Percentiles rank a stretch among this genome's conserved stretches.
These are phyloP conservation scores for Malassezia caprae DNA, from an alignment of 1,284 basidiomycete species.

Conservation along the genomic window DNA sequence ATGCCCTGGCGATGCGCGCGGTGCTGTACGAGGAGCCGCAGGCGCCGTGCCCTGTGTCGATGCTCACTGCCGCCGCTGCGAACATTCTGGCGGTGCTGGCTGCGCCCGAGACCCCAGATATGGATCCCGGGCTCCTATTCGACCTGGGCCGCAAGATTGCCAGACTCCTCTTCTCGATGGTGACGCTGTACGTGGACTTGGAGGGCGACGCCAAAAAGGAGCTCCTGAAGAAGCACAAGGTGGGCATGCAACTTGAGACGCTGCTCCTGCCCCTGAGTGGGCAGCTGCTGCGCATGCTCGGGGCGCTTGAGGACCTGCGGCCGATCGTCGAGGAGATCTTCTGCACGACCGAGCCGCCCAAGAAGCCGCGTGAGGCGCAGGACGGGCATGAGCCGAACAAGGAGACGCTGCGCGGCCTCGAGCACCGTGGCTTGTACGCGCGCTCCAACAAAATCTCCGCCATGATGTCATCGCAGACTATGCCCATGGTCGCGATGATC, in stretches of 20 bases:
- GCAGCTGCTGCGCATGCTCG: background rate
- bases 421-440: background rate
- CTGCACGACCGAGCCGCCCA: background rate
- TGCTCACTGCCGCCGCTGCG: background rate
- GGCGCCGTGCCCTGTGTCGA: background rate
- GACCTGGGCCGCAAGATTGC: slow-evolving; percentile 1
- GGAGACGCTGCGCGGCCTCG: background rate
- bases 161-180: background rate
- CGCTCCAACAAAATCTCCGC: background rate
- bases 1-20: background rate
- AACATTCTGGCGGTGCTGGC: background rate
- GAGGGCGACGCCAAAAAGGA: background rate
- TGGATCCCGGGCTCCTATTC: background rate
- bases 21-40: background rate
- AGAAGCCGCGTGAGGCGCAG: background rate
- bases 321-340: background rate
- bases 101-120: background rate
- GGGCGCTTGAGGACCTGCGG: background rate
- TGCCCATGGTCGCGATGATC: background rate
- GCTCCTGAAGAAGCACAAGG: background rate
- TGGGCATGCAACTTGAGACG: background rate
- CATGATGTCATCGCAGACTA: background rate
- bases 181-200: background rate
- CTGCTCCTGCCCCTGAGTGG: background rate
- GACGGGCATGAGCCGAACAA: no score